Percentiles rank a stretch among this genome's conserved stretches.
phyloP scores from a whole-genome alignment of 2,329 filamentous ascomycete species.

The Penicillium verrucosum region DNA sequence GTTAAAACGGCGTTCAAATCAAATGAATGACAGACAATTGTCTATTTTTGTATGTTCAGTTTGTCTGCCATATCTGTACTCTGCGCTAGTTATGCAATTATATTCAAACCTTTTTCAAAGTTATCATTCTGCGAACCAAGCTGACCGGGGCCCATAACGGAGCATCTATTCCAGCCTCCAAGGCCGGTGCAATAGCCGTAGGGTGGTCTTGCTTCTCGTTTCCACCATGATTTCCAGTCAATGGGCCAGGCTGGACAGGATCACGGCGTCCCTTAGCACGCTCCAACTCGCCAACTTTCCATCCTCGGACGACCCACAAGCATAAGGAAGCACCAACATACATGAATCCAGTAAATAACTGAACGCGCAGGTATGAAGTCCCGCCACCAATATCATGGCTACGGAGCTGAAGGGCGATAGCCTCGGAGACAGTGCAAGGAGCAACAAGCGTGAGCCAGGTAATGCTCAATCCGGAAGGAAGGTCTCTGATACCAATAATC shows the following conservation, averaged over 20 bases:
- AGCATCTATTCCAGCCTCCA: neutral
- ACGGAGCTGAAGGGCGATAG: conserved; percentile 60
- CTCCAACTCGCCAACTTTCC: conserved; percentile 39
- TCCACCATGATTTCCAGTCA: conserved; percentile 13
- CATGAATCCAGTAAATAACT: conserved; percentile 60
- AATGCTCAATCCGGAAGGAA: conserved; percentile 57
- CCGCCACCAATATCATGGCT: conserved; percentile 30
- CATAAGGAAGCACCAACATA: conserved; percentile 56
- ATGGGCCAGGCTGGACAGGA: conserved; percentile 6
- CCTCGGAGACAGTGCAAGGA: conserved; percentile 47
- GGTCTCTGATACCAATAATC: conserved; percentile 57
- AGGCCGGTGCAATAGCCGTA: conserved; percentile 1
- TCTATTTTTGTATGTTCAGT: neutral
- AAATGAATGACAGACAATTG: neutral
- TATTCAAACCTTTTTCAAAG: conserved; percentile 29
- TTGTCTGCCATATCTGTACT: neutral
- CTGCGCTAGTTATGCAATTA: neutral
- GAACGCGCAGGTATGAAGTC: conserved; percentile 39
- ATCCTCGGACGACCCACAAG: conserved; percentile 41
- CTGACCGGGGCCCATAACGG: conserved; percentile 28
- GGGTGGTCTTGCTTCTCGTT: conserved; percentile 14
- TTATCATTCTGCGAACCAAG: conserved; percentile 32
- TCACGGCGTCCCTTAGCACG: conserved; percentile 9
- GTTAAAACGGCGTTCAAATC: conserved; percentile 8
- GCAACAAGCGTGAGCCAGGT: conserved; percentile 59